A percentile compares a stretch with the other conserved stretches of the same genome.
Conservation (phyloP, 1,284 basidiomycete genomes). For the Bondarzewia mesenterica region DNA sequence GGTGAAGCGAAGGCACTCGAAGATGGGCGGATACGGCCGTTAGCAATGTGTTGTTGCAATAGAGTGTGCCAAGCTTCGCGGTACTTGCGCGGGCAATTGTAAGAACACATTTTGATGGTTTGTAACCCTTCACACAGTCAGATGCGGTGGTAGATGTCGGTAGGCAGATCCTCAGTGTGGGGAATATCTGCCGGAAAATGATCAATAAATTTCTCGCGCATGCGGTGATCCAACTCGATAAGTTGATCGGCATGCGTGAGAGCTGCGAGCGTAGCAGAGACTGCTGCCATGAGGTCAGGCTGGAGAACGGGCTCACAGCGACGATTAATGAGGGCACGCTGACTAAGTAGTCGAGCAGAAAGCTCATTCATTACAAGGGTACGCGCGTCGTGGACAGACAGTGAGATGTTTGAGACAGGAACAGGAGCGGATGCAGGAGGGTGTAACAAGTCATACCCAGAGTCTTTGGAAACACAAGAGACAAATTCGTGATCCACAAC, state of each 20-base stretch:
- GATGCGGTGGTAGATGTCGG: slow-evolving; percentile 19
- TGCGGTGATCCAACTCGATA: not conserved
- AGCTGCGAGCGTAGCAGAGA: slow-evolving; percentile 10
- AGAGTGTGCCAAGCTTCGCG: slow-evolving; percentile 19
- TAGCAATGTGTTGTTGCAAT: slow-evolving; percentile 19
- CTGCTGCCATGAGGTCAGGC: slow-evolving; percentile 3
- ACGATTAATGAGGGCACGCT: not conserved
- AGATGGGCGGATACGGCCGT: slow-evolving; percentile 24
- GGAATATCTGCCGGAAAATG: slow-evolving; percentile 11
- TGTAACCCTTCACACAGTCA: slow-evolving; percentile 18
- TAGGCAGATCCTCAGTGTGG: slow-evolving; percentile 14
- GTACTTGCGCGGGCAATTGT: slow-evolving; percentile 18
- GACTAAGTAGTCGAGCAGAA: not conserved
- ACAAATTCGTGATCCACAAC: slow-evolving; percentile 15
- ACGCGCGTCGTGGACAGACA: not conserved
- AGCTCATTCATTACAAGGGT: not conserved
- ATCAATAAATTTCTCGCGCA: slow-evolving; percentile 13
- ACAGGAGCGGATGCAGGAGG: slow-evolving; percentile 3
- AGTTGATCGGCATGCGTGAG: slow-evolving; percentile 8
- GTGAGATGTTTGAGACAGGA: not conserved
- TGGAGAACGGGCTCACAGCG: not conserved
- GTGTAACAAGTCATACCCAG: slow-evolving; percentile 16
- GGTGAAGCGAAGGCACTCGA: slow-evolving; percentile 22
- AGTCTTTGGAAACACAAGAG: slow-evolving; percentile 16
- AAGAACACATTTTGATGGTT: slow-evolving; percentile 11